These are phyloP conservation scores for Viridothelium virens DNA, from an alignment of 495 filamentous ascomycete species.

Conservation along the genomic window DNA sequence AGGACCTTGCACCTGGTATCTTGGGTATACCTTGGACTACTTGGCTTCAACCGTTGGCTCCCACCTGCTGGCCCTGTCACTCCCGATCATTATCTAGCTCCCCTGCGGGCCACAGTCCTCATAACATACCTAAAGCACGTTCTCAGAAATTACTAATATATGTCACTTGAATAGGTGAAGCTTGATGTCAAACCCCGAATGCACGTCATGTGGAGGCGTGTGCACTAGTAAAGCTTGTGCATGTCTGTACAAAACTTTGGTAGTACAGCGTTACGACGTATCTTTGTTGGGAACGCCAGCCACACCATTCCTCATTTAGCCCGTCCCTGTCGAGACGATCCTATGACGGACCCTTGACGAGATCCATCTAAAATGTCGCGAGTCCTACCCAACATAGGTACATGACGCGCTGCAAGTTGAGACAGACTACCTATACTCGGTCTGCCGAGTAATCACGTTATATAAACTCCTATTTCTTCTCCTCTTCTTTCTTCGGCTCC, in stretches of 20 bases:
- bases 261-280: not conserved
- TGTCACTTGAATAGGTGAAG: not conserved
- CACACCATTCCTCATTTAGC: constrained; percentile 3
- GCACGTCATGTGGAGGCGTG: no score
- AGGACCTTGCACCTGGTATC: no score
- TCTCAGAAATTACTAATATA: not conserved
- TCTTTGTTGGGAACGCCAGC: not conserved
- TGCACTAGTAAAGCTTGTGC: not conserved
- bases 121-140: not conserved
- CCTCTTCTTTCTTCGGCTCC: constrained; percentile 77
- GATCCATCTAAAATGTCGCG: not conserved
- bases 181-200: no score
- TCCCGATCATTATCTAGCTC: not conserved
- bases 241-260: constrained; percentile 1
- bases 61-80: constrained; percentile 8
- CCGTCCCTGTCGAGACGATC: not conserved
- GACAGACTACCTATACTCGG: not conserved
- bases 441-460: not conserved
- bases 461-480: constrained; percentile 68
- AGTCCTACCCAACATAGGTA: not conserved
- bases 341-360: not conserved
- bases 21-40: not conserved
- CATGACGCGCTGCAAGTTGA: no score
- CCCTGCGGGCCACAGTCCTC: not conserved
- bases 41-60: constrained; percentile 1